phyloP scores from a whole-genome alignment of 768 basidiomycete genomes.

The Sarcodon aspratus region DNA sequence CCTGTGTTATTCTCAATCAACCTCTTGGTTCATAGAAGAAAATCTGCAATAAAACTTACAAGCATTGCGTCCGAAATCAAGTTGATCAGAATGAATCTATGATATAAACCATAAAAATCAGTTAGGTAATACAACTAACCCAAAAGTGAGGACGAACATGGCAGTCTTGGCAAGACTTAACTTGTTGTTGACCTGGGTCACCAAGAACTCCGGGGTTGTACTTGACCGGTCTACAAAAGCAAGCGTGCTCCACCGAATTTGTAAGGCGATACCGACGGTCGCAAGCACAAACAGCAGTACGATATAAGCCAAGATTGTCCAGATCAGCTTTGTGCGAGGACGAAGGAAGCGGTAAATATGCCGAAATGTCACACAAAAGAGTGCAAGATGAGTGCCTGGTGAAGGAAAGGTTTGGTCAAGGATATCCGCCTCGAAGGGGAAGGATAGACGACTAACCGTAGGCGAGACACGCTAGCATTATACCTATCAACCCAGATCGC shows the following conservation, averaged over 20 bases:
- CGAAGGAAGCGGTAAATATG: background rate
- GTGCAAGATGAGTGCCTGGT: constrained; percentile 9
- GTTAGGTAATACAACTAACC: background rate
- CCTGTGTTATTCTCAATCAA: background rate
- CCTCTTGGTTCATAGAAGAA: background rate
- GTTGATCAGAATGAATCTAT: background rate
- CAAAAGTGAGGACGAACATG: constrained; percentile 9
- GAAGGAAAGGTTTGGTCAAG: background rate
- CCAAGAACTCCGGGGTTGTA: constrained; percentile 12
- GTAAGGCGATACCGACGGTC: constrained; percentile 10
- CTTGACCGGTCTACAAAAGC: constrained; percentile 12
- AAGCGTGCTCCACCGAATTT: constrained; percentile 10
- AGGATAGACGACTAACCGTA: constrained; percentile 11
- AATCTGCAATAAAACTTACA: background rate
- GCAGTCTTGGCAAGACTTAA: constrained; percentile 12
- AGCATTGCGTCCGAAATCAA: background rate
- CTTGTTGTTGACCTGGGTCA: constrained; percentile 6
- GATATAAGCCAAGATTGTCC: constrained; percentile 4
- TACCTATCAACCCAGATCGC: constrained; percentile 10
- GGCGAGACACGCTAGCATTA: constrained; percentile 11
- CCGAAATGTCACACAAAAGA: constrained; percentile 5
- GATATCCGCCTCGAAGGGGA: too few relatives aligned
- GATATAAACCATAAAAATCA: background rate
- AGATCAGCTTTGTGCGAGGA: background rate
- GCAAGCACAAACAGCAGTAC: constrained; percentile 9